Base-by-base conservation (phyloP, 2,329 filamentous ascomycete species). In the Colletotrichum costaricense region DNA sequence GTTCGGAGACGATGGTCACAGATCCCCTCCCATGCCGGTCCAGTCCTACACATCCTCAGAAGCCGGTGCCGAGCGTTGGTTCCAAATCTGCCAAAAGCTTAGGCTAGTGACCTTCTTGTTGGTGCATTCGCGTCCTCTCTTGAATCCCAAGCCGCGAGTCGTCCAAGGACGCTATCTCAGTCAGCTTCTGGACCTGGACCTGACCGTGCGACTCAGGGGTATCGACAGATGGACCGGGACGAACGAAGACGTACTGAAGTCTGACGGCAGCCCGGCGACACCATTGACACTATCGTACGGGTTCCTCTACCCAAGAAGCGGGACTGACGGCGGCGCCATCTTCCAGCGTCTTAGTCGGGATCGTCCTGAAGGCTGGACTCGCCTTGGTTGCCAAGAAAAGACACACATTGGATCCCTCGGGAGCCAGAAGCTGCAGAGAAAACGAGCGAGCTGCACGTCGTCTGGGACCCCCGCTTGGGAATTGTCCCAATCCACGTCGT, bases 401-500 rank as follows among this genome's bases (percentile, higher is more conserved):
- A 54, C 30, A 30, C 30, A 57, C 30, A 62, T 35, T 49, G 57
- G 65, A 33, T 30, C 69, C 55, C 30, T 49, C 59, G 30, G 64
- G 38, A 72, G 63, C 63, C 57, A 71, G 63, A 59, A 72, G 66
- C 46, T 64, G 52, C 70, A 69, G 58, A 64, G 70, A 46, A 72
- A 64, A 49, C 66, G 65, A 72, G 54, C 54, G 59, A 65, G 66
- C 59, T 65, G 66, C 66, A 65, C 60, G 70, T 60, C 26, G 59
- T 67, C 63, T 59, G 42, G 57, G 57, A 57, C 69, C 63, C 69
- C 35, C 67, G 56, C 63, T 35, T 35, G 38, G 11, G 56, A 67
- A 26, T 42, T 42, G 35, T 66, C 62, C 56, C 33, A 62, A 57
- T 57, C 68, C 63, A 60, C 49, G 67, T 69, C 59, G 24, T 55